A percentile compares a stretch with the other conserved stretches of the same genome.
These are phyloP conservation scores for Chytriomyces hyalinus DNA, from an alignment of 192 early-diverging fungal genomes.

Conservation along the genomic window DNA sequence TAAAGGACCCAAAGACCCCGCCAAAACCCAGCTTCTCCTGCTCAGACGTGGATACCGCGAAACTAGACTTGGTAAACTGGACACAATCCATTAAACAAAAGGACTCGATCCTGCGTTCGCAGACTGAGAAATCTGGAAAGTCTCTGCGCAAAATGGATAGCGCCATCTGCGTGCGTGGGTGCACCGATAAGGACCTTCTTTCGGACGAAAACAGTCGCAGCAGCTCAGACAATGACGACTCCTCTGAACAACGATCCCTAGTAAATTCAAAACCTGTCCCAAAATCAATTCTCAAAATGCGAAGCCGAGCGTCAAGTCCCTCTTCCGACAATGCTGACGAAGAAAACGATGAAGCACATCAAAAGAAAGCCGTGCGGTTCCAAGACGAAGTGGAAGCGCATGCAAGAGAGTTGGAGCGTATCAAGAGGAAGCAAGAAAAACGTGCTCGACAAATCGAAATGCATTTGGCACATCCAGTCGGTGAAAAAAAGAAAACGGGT, in stretches of 20 bases:
- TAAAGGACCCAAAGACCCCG: not conserved
- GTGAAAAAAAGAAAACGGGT: not conserved
- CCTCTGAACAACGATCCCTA: not conserved
- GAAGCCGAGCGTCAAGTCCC: not conserved
- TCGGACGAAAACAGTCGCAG: not conserved
- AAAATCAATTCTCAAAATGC: not conserved
- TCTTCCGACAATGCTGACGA: not conserved
- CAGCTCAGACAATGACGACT: not conserved
- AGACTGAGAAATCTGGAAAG: not conserved
- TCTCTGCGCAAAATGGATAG: conserved; percentile 6
- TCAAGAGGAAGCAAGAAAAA: conserved; percentile 28
- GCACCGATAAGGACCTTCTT: too few relatives aligned
- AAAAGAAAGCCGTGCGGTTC: conserved; percentile 14
- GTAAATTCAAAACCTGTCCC: not conserved
- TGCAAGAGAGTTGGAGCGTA: not conserved
- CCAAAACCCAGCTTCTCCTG: not conserved
- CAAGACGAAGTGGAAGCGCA: conserved; percentile 29
- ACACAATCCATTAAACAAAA: not conserved
- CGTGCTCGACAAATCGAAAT: conserved; percentile 18
- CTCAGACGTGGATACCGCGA: not conserved
- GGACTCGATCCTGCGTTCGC: conserved; percentile 7
- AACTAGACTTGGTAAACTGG: not conserved
- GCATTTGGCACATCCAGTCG: conserved; percentile 20
- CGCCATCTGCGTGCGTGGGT: conserved; percentile 15
- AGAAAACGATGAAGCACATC: not conserved